Conservation (phyloP, 306 rosid species). For the Ormosia emarginata region DNA sequence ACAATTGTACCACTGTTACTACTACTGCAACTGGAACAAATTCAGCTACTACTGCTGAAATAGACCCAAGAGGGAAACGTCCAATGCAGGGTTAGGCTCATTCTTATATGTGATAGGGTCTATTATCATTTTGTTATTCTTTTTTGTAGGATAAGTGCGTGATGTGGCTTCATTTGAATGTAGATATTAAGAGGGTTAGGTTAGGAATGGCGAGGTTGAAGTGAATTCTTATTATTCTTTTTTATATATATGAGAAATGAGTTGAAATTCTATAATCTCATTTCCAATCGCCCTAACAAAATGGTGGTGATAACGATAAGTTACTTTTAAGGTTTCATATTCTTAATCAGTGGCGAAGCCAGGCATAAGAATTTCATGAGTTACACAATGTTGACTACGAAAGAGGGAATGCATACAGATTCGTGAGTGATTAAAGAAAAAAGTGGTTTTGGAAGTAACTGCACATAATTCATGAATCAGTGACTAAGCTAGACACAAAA, state of each 20-base stretch:
- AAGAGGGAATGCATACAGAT: no score
- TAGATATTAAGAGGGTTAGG: conserved; percentile 1
- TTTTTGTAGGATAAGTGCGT: conserved; percentile 12
- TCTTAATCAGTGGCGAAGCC: no score
- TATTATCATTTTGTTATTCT: background rate
- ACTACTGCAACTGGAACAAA: conserved; percentile 28
- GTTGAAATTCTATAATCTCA: background rate
- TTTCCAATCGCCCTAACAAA: no score
- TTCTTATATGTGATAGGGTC: background rate
- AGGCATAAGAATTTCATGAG: no score
- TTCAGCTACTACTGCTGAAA: conserved; percentile 22
- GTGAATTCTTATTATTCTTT: conserved; percentile 28
- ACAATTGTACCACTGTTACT: background rate
- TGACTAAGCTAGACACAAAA: no score
- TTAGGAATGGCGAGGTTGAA: background rate
- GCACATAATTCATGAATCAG: no score
- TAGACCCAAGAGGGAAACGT: conserved; percentile 60
- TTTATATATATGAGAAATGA: background rate
- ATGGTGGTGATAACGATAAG: no score
- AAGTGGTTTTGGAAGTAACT: no score
- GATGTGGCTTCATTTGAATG: background rate
- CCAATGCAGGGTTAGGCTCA: conserved; percentile 41
- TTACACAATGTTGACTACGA: no score
- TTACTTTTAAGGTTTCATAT: no score
- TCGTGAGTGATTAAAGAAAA: no score